A percentile compares a stretch with the other conserved stretches of the same genome.
These are phyloP conservation scores for Martiniozyma asiatica DNA, from an alignment of 1,139 yeast genomes.

Conservation along the genomic window DNA sequence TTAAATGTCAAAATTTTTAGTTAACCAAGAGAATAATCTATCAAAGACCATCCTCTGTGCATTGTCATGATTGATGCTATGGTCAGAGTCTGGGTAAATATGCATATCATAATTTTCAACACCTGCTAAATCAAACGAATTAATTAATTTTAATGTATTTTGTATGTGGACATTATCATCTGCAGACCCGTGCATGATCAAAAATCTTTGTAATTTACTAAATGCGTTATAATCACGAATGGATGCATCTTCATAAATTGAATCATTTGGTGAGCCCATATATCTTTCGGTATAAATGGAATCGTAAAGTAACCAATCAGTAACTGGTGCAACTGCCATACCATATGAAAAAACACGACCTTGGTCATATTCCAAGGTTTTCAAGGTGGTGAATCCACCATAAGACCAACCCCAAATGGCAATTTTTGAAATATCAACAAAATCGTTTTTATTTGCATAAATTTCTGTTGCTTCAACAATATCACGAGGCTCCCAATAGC, in stretches of 20 bases:
- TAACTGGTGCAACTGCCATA: conserved; percentile 84
- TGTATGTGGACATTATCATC: conserved; percentile 96
- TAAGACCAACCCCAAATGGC: conserved; percentile 97
- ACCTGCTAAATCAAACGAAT: conserved; percentile 45
- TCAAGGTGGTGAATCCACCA: conserved; percentile 72
- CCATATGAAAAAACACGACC: conserved; percentile 65
- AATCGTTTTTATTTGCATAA: conserved; percentile 41
- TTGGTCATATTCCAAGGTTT: conserved; percentile 59
- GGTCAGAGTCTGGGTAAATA: conserved; percentile 90
- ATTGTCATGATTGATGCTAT: conserved; percentile 66
- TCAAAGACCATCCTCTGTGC: conserved; percentile 69
- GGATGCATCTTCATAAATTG: conserved; percentile 28
- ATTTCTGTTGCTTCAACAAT: conserved; percentile 52
- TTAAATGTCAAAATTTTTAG: conserved; percentile 45
- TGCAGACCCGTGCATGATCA: conserved; percentile 90
- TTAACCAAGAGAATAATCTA: conserved; percentile 60
- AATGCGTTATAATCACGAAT: conserved; percentile 42
- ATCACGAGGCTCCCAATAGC: conserved; percentile 83
- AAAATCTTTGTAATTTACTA: conserved; percentile 41
- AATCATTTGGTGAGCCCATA: conserved; percentile 60
- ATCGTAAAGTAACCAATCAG: conserved; percentile 72
- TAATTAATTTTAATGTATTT: conserved; percentile 67
- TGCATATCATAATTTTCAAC: conserved; percentile 83
- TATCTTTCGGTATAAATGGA: conserved; percentile 85
- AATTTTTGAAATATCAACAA: conserved; percentile 49